A percentile compares a stretch with the other conserved stretches of the same genome.
These are phyloP conservation scores for Alternaria sp. DNA, from an alignment of 2,329 filamentous ascomycete species.

Conservation along the genomic window DNA sequence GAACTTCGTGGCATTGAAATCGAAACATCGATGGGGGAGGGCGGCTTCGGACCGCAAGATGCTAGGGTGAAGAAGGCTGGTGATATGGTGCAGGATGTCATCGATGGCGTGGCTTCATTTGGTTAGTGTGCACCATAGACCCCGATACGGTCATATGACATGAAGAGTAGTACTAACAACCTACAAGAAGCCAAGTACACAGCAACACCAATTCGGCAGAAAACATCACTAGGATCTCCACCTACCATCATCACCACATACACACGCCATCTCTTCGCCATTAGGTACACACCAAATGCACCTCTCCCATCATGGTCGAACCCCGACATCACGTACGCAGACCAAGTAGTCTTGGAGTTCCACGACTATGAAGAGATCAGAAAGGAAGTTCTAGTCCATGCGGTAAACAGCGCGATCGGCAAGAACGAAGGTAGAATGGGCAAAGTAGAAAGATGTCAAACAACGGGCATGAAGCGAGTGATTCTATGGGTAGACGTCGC, in stretches of 20 bases:
- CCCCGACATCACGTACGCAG: conserved; percentile 10
- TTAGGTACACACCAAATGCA: conserved; percentile 12
- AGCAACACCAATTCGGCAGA: neutral
- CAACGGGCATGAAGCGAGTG: conserved; percentile 12
- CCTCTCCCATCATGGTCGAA: conserved; percentile 16
- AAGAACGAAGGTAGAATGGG: conserved; percentile 22
- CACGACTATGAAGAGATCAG: conserved; percentile 1
- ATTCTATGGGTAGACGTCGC: conserved; percentile 22
- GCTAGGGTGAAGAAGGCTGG: conserved; percentile 5
- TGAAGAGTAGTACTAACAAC: neutral
- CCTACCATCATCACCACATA: conserved; percentile 11
- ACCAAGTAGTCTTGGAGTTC: conserved; percentile 22
- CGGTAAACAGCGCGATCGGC: conserved; percentile 14
- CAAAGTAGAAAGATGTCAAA: conserved; percentile 9
- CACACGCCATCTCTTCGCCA: conserved; percentile 12
- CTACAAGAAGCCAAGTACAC: neutral
- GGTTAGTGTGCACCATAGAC: neutral
- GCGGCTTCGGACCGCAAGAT: neutral
- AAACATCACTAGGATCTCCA: neutral
- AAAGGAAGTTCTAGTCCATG: conserved; percentile 8
- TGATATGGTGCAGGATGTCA: conserved; percentile 17
- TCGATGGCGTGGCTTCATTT: conserved; percentile 9
- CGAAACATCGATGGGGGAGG: neutral
- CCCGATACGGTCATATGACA: neutral
- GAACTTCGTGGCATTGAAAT: neutral